phyloP scores from a whole-genome alignment of 345 rosid genomes.

The Jatropha curcas region DNA sequence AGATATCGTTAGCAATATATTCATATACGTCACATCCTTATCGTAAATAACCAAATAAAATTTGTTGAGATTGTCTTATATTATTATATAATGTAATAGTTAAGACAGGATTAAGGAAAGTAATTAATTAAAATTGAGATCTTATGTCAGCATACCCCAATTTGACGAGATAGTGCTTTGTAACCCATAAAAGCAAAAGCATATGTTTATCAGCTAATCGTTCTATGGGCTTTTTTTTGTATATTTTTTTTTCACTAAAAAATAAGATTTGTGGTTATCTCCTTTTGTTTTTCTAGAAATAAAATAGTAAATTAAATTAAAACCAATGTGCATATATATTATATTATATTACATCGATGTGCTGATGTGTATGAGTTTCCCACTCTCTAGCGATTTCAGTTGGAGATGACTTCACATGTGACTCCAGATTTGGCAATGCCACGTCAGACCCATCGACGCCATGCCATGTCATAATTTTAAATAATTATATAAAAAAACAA shows the following conservation, averaged over 20 bases:
- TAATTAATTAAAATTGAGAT: not conserved
- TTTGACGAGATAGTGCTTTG: constrained; percentile 12
- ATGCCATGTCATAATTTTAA: not conserved
- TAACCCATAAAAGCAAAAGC: constrained; percentile 19
- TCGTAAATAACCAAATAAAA: constrained; percentile 24
- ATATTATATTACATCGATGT: not conserved
- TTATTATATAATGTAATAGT: not conserved
- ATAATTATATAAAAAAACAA: not conserved
- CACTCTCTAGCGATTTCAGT: constrained; percentile 21
- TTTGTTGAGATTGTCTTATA: constrained; percentile 8
- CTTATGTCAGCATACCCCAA: constrained; percentile 23
- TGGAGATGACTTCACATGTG: constrained; percentile 31
- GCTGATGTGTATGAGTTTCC: constrained; percentile 22
- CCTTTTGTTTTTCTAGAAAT: not conserved
- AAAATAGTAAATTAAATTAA: not conserved
- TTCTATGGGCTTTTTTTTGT: not conserved
- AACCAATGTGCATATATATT: too few species aligned
- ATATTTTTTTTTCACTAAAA: constrained; percentile 11
- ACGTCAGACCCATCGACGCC: constrained; percentile 28
- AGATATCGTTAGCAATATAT: too few species aligned
- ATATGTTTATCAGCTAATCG: constrained; percentile 22
- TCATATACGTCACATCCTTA: constrained; percentile 21
- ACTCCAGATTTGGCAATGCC: constrained; percentile 27
- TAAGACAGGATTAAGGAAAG: not conserved
- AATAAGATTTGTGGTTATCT: constrained; percentile 26